Base-by-base conservation (phyloP, 495 filamentous ascomycete genomes). In the Penicillium argentinense region DNA sequence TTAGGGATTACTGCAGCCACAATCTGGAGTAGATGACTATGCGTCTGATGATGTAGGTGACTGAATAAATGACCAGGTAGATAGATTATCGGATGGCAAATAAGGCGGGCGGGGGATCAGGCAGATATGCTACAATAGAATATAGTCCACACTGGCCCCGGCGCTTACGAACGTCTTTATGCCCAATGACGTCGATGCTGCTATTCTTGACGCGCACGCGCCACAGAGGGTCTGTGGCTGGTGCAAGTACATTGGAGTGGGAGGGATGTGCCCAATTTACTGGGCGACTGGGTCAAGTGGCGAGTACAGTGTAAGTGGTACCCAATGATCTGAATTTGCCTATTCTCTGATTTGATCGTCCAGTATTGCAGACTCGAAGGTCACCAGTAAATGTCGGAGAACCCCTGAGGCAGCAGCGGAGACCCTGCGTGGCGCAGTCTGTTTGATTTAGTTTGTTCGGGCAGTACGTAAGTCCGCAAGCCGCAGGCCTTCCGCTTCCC, bases 391-490 rank as follows among this genome's bases (percentile, higher is more conserved):
- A 42, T 13, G 22, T 17, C 44, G 13, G 39, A 48, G 45, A 23
- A 44, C 53, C 54, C 58, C 58, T 58, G 51, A 61, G 54, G 57
- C 44, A 49, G 42, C 51, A 53, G 48, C 45, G 24, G 42, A 50
- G 45, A 27, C 43, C 42, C 42, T 47, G 33, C 52, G 59, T 62
- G 59, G 59, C 59, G 59, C 59, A 62, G 59, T 48, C 41, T 53
- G 54, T 53, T 59, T 62, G 56, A 39, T 53, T 58, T 23, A 29
- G 49, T 59, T 56, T 59, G 51, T 39, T 49, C 50, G 57, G n/a
- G n/a, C n/a, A 50, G 54, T 61, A 59, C 59, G 59, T 62, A 62
- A 62, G 56, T 56, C 53, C 50, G n/a, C n/a, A n/a, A n/a, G n/a
- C n/a, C n/a, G n/a, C n/a, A n/a, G n/a, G 40, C 21, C 39, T 30